phyloP scores from a whole-genome alignment of 78 protist species.

The Bigelowiella natans region DNA sequence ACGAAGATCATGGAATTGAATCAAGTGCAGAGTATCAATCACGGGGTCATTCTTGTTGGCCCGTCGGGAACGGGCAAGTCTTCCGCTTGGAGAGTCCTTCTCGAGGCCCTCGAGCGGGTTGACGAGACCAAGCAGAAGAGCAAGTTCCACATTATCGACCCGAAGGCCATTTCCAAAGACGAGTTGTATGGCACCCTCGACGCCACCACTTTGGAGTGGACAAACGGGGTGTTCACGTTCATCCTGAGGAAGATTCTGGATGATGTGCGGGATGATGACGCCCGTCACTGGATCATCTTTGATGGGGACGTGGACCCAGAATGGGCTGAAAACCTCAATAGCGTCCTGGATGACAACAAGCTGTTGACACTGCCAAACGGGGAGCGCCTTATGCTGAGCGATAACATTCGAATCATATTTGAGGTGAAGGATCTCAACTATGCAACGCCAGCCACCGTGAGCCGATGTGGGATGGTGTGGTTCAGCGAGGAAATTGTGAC shows the following conservation, averaged over 20 bases:
- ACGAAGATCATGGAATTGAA: slow-evolving; percentile 60
- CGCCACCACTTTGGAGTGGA: slow-evolving; percentile 65
- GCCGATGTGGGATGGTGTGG: slow-evolving; percentile 98
- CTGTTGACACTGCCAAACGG: slow-evolving; percentile 95
- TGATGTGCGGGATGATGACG: neutral
- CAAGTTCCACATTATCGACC: slow-evolving; percentile 37
- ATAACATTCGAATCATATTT: slow-evolving; percentile 79
- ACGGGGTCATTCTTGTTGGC: slow-evolving; percentile 84
- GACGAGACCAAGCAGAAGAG: neutral
- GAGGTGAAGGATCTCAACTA: slow-evolving; percentile 80
- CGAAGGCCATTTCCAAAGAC: slow-evolving; percentile 57
- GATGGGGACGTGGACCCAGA: slow-evolving; percentile 99
- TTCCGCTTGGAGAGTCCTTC: slow-evolving; percentile 29
- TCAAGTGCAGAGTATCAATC: slow-evolving; percentile 60
- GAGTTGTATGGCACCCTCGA: slow-evolving; percentile 67
- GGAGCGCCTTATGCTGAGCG: slow-evolving; percentile 87
- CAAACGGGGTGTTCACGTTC: slow-evolving; percentile 39
- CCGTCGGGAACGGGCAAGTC: slow-evolving; percentile 80
- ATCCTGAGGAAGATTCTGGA: neutral
- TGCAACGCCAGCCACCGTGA: slow-evolving; percentile 97
- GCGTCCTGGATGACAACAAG: slow-evolving; percentile 93
- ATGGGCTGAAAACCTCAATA: slow-evolving; percentile 96
- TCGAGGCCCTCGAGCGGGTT: slow-evolving; percentile 33
- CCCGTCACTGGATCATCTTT: slow-evolving; percentile 84
- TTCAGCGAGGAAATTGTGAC: slow-evolving; percentile 66